Conservation (phyloP, 139 green algal species). For the Raphidocelis subcapitata region DNA sequence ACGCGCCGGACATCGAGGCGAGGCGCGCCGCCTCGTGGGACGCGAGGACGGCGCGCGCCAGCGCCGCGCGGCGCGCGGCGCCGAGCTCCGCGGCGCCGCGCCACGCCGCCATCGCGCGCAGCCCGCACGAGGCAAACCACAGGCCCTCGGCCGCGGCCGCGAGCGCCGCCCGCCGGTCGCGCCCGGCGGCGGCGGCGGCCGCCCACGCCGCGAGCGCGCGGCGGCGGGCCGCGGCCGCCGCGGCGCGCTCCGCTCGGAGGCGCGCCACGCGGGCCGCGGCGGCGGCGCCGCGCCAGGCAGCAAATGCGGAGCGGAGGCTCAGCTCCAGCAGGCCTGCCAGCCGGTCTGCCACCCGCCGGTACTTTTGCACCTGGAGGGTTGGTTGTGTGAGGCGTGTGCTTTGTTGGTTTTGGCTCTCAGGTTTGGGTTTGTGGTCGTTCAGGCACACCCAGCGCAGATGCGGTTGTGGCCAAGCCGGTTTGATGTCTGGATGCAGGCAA, state of each 20-base stretch:
- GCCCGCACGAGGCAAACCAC: neutral
- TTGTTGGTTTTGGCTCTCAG: neutral
- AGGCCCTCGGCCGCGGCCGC: neutral
- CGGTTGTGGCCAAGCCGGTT: neutral
- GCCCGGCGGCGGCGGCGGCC: neutral
- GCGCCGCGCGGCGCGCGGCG: neutral
- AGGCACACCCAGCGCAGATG: neutral
- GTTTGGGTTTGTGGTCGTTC: too few relatives aligned
- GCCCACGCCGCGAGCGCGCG: slow-evolving; percentile 9
- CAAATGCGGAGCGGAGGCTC: slow-evolving; percentile 17
- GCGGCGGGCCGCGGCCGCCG: neutral
- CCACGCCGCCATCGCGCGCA: neutral
- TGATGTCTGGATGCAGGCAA: neutral
- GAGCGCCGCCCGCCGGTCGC: neutral
- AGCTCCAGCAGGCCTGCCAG: slow-evolving; percentile 20
- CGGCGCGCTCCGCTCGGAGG: slow-evolving; percentile 8
- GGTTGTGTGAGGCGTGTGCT: neutral
- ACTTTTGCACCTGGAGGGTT: slow-evolving; percentile 22
- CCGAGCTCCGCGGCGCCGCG: neutral
- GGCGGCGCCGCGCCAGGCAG: slow-evolving; percentile 13
- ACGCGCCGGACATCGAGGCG: neutral
- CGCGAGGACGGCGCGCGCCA: neutral
- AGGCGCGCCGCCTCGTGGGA: neutral
- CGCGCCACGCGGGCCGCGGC: slow-evolving; percentile 1
- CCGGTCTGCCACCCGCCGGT: slow-evolving; percentile 14